Evolutionary conservation across 2,329 filamentous ascomycete species (phyloP).

Genomic region (Hymenoscyphus scutula): DNA sequence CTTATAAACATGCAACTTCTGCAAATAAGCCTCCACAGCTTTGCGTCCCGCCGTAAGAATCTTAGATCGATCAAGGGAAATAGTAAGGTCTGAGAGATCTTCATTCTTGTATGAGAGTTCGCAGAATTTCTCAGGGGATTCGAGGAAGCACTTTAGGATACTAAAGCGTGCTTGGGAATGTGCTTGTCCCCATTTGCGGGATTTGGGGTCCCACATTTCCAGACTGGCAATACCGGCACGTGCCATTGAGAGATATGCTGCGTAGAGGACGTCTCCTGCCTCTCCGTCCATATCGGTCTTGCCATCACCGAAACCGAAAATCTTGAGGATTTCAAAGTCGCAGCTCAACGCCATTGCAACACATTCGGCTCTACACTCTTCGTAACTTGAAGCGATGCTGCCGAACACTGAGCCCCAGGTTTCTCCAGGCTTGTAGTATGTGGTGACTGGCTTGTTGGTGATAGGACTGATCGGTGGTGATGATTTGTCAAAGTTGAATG

Average conservation of each 20-base stretch:
- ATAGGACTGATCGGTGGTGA: slow-evolving; percentile 82
- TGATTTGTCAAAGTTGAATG: slow-evolving; percentile 83
- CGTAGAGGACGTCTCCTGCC: slow-evolving; percentile 84
- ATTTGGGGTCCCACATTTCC: slow-evolving; percentile 93
- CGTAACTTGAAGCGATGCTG: slow-evolving; percentile 80
- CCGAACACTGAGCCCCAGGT: slow-evolving; percentile 95
- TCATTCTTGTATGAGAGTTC: slow-evolving; percentile 68
- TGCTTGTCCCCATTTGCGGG: slow-evolving; percentile 85
- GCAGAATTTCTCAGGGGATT: slow-evolving; percentile 84
- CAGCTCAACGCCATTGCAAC: slow-evolving; percentile 90
- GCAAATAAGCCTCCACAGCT: slow-evolving; percentile 79
- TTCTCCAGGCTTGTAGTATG: slow-evolving; percentile 92
- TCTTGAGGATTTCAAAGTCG: slow-evolving; percentile 83
- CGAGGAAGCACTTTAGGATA: slow-evolving; percentile 80
- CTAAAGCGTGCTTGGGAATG: slow-evolving; percentile 91
- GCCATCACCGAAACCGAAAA: slow-evolving; percentile 88
- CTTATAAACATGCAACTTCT: slow-evolving; percentile 92
- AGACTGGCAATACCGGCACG: slow-evolving; percentile 84
- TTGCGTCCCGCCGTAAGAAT: slow-evolving; percentile 80
- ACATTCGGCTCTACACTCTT: slow-evolving; percentile 92
- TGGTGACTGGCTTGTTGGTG: slow-evolving; percentile 71
- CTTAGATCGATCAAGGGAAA: slow-evolving; percentile 80
- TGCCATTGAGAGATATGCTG: slow-evolving; percentile 89
- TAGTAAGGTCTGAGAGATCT: slow-evolving; percentile 76
- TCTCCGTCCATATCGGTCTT: slow-evolving; percentile 67